Conservation (phyloP, 495 filamentous ascomycete species). For the Neurospora sp. region DNA sequence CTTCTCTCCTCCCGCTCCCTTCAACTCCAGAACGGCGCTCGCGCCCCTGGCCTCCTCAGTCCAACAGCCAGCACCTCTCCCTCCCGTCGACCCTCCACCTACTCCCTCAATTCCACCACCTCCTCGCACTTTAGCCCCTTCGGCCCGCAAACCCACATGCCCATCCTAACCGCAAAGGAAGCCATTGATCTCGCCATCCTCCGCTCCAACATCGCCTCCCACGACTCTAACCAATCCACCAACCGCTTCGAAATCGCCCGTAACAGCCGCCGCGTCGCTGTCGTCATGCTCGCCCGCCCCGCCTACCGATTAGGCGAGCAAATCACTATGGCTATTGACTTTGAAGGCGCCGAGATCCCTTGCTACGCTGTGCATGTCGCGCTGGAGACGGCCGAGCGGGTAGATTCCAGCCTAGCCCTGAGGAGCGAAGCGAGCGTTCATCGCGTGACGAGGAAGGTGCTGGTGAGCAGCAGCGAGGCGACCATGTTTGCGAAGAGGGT, state of each 20-base stretch:
- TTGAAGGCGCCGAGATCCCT: slow-evolving; percentile 58
- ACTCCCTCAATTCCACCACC: slow-evolving; percentile 22
- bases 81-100: slow-evolving; percentile 44
- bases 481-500: slow-evolving; percentile 69
- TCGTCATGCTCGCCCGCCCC: slow-evolving; percentile 80
- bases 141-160: slow-evolving; percentile 8
- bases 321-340: slow-evolving; percentile 73
- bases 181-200: slow-evolving; percentile 88
- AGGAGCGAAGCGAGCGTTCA: slow-evolving; percentile 73
- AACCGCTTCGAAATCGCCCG: slow-evolving; percentile 94
- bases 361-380: slow-evolving; percentile 71
- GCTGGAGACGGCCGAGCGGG: slow-evolving; percentile 69
- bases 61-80: slow-evolving; percentile 49
- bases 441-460: slow-evolving; percentile 71
- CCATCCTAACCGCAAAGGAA: slow-evolving; percentile 56
- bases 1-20: slow-evolving; percentile 51
- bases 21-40: slow-evolving; percentile 35
- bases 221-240: slow-evolving; percentile 50
- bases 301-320: slow-evolving; percentile 86
- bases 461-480: slow-evolving; percentile 67
- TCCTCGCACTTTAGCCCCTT: slow-evolving; percentile 6
- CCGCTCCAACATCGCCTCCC: slow-evolving; percentile 51
- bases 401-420: slow-evolving; percentile 71
- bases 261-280: slow-evolving; percentile 73
- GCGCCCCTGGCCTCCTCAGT: slow-evolving; percentile 52